Conservation (phyloP, 805 yeast genomes). For the Candida ficus region DNA sequence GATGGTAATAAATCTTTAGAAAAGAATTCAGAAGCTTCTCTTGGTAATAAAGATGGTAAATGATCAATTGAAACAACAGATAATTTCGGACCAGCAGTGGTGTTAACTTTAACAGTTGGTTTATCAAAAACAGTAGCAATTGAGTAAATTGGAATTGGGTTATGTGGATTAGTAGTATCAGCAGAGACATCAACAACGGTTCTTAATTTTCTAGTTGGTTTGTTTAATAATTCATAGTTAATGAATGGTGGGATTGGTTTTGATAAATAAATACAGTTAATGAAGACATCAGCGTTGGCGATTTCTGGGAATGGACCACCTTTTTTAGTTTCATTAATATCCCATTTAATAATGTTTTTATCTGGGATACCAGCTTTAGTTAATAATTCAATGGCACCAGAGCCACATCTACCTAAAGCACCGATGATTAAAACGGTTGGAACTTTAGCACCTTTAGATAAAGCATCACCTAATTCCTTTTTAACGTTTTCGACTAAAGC, state of each 20-base stretch:
- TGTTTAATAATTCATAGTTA: slow-evolving; percentile 61
- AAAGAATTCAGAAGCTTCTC: slow-evolving; percentile 94
- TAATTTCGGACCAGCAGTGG: slow-evolving; percentile 75
- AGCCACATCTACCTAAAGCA: slow-evolving; percentile 97
- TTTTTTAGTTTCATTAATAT: slow-evolving; percentile 89
- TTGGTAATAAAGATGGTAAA: slow-evolving; percentile 89
- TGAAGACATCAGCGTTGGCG: slow-evolving; percentile 77
- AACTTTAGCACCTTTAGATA: slow-evolving; percentile 52
- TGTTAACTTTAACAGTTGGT: slow-evolving; percentile 84
- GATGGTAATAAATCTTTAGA: slow-evolving; percentile 86
- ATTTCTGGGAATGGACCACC: slow-evolving; percentile 98
- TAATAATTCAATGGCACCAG: slow-evolving; percentile 89
- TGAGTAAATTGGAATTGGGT: slow-evolving; percentile 92
- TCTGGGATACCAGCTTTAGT: slow-evolving; percentile 85
- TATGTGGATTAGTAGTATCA: slow-evolving; percentile 97
- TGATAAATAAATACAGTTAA: slow-evolving; percentile 94
- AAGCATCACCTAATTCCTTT: slow-evolving; percentile 51
- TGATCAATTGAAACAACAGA: slow-evolving; percentile 96
- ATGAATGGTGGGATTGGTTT: slow-evolving; percentile 92
- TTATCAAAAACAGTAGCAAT: slow-evolving; percentile 85
- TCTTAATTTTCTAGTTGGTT: slow-evolving; percentile 66
- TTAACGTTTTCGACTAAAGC: slow-evolving; percentile 70
- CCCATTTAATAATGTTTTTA: slow-evolving; percentile 84
- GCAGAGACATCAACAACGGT: slow-evolving; percentile 98
- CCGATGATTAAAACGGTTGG: slow-evolving; percentile 91